Conservation (phyloP, 768 basidiomycete genomes). For the Coprinopsis marcescibilis region DNA sequence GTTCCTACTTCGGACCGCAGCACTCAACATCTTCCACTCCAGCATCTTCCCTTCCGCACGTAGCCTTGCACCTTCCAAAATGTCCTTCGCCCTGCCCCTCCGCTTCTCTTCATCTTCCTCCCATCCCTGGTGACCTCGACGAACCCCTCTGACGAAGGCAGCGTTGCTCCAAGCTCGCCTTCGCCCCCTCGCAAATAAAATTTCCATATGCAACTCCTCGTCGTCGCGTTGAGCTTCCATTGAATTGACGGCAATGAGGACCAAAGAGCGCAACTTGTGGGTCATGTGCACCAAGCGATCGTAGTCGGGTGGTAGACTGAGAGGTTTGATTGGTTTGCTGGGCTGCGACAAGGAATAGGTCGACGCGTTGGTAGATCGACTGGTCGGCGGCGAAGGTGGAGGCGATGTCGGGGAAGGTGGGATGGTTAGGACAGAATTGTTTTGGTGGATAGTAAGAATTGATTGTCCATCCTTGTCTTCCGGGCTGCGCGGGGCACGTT, state of each 20-base stretch:
- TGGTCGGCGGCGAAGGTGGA: not conserved
- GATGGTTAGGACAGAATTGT: not conserved
- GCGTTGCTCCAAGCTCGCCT: slow-evolving; percentile 65
- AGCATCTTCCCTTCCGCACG: not conserved
- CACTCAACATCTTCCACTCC: not conserved
- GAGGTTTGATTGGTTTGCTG: not conserved
- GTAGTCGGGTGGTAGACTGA: slow-evolving; percentile 4
- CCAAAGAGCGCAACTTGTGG: slow-evolving; percentile 1
- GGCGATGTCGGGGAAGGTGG: not conserved
- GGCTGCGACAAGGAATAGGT: not conserved
- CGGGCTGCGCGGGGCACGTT: too few relatives aligned
- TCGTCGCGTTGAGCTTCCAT: not conserved
- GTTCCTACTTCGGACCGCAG: not conserved
- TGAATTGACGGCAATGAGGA: not conserved
- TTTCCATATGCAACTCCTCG: slow-evolving; percentile 19
- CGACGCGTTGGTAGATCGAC: not conserved
- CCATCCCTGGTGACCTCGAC: slow-evolving; percentile 6
- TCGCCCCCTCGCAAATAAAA: slow-evolving; percentile 53
- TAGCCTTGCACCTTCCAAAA: slow-evolving; percentile 16
- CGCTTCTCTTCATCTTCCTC: slow-evolving; percentile 10
- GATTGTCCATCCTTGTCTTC: not conserved
- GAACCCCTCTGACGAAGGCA: slow-evolving; percentile 24
- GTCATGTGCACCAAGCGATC: not conserved
- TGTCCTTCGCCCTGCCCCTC: not conserved
- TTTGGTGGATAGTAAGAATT: not conserved